Base-by-base conservation (phyloP, 768 basidiomycete species). In the Rhizopogon sp. region DNA sequence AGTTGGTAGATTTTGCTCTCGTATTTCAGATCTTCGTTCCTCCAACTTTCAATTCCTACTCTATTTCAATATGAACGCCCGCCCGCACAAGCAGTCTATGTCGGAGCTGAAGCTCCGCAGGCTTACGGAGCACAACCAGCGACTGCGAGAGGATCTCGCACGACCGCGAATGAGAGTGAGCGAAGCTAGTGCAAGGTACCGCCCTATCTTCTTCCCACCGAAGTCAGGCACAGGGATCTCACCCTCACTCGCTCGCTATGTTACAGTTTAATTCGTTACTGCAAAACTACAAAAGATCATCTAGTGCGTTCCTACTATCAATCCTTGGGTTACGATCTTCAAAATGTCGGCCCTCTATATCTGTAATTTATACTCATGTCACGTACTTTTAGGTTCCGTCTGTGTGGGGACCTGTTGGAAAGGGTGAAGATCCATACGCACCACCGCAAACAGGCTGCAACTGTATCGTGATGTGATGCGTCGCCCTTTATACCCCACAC, bases 91-190 rank as follows among this genome's bases (percentile, higher is more conserved):
- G 81, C 93, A 94, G 81, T 91, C 92, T 64, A 96, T 98, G 93
- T 91, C 90, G 49, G 95, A 97, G 81, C 88, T 97, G 68, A 97
- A 96, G 82, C 85, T 97, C 59, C 84, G 94, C 39, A 80, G 95
- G 40, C 76, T 98, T 67, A 90, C 87, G 50, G 95, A 98, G 74
- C 93, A 97, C 75, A 98, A 96, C 66, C 87, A 90, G 69, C 81
- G 95, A 60, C 71, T 97, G 66, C 78, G 87, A 64, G 95, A 97
- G 67, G 95, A 98, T 71, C 74, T 98, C 58, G 84, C 87, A 43
- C 76, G 94, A 61, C 92, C 93, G n/a, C 79, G 95, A 66, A 84
- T 94, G 64, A 77, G 88, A 61, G 90, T 98, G 58, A 94, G 92
- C 66, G 93, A 97, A 72, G 95, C 95, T 39, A 88, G 86, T 65